Evolutionary conservation across 2,329 filamentous ascomycete species (phyloP), one percentile per base, ranked within the genome.

Genomic region (Fusarium denticulatum): DNA sequence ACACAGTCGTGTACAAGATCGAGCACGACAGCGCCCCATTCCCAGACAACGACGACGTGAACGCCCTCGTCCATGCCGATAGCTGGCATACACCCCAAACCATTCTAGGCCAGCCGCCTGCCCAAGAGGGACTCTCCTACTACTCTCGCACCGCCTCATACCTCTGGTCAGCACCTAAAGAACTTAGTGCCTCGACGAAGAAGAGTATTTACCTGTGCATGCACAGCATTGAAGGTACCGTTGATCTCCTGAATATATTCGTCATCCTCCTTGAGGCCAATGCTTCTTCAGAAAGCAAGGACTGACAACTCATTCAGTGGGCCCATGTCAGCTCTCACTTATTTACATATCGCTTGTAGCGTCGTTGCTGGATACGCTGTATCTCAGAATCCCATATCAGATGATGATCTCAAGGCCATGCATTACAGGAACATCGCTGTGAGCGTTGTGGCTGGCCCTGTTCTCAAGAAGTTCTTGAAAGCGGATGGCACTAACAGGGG

Each of bases 121-220:
- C 36, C 3, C 36, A 24, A 5, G 20, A 55, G 0, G 20, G 39
- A 2, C 7, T 55, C 2, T 40, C 36, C 3, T 55, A 40, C 1
- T 10, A 14, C 8, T 30, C 36, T 0, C 36, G 15, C 1, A 20
- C 11, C 4, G 20, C 34, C 5, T 55, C 52, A 13, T 40, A 40
- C 1, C 0, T 55, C 26, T 55, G 36, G 22, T 24, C 26, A 30
- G 20, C 20, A 22, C 24, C 36, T 1, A 28, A 55, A 15, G n/a
- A 37, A 11, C 2, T 56, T 0, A 30, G 36, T 6, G 20, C 0
- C 0, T 42, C 20, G 0, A 56, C 52, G 0, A 56, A 37, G n/a
- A n/a, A n/a, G n/a, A n/a, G n/a, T n/a, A n/a, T n/a, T n/a, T n/a
- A n/a, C n/a, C n/a, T n/a, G n/a, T n/a, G n/a, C n/a, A n/a, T n/a